These are phyloP conservation scores for Leccinum griseonigrum DNA, from an alignment of 1,284 basidiomycete genomes.

Conservation along the genomic window DNA sequence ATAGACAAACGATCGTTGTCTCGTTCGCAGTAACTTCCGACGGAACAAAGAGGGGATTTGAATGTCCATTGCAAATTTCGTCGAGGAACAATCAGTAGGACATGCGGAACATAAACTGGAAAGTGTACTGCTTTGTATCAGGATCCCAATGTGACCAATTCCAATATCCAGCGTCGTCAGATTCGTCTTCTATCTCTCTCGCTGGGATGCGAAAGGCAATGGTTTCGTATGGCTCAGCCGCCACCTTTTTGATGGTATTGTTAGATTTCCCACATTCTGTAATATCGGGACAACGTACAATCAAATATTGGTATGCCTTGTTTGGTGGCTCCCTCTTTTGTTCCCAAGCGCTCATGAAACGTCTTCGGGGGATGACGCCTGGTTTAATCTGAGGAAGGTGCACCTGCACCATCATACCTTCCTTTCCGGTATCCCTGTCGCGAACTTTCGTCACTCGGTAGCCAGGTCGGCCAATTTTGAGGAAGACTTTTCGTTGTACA, in stretches of 20 bases:
- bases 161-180: constrained; percentile 86
- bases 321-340: constrained; percentile 95
- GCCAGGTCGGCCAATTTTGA: constrained; percentile 97
- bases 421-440: constrained; percentile 74
- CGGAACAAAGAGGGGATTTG: constrained; percentile 5
- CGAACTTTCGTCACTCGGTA: constrained; percentile 90
- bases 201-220: constrained; percentile 98
- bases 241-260: constrained; percentile 61
- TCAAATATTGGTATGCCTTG: constrained; percentile 95
- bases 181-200: constrained; percentile 94
- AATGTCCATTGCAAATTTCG: constrained; percentile 21
- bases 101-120: constrained; percentile 90
- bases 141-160: constrained; percentile 98
- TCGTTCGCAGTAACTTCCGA: constrained; percentile 3
- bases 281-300: constrained; percentile 57
- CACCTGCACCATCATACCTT: constrained; percentile 96
- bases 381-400: constrained; percentile 93
- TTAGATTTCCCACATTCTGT: constrained; percentile 9
- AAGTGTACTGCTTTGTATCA: constrained; percentile 94
- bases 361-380: constrained; percentile 80
- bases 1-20: neutral
- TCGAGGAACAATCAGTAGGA: constrained; percentile 27
- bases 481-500: constrained; percentile 88
- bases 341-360: constrained; percentile 99
- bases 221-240: constrained; percentile 98